Conservation (phyloP, 2,329 filamentous ascomycete genomes). For the Aureobasidium sp. region DNA sequence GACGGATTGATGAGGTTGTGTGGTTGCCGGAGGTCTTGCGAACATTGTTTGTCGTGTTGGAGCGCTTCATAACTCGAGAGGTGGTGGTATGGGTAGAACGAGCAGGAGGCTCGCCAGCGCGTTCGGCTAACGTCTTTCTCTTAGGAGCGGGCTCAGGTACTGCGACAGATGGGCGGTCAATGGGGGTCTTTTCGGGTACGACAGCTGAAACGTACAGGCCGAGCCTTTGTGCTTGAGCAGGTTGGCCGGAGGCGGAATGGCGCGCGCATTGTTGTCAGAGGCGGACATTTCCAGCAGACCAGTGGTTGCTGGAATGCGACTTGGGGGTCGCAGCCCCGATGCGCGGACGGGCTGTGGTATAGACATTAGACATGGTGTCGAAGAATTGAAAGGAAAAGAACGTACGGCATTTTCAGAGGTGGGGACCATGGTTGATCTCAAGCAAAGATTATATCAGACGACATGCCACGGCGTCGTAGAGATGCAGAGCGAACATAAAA, state of each 20-base stretch:
- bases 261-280: slow-evolving; percentile 48
- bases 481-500: not conserved
- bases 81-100: slow-evolving; percentile 1
- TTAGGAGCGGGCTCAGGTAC: slow-evolving; percentile 43
- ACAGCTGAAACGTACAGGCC: slow-evolving; percentile 33
- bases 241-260: slow-evolving; percentile 33
- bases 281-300: slow-evolving; percentile 45
- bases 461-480: not conserved
- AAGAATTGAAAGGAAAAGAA: not conserved
- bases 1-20: slow-evolving; percentile 10
- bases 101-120: slow-evolving; percentile 36
- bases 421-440: slow-evolving; percentile 5
- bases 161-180: slow-evolving; percentile 22
- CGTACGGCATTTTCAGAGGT: slow-evolving; percentile 8
- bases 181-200: slow-evolving; percentile 18
- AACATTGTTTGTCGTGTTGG: slow-evolving; percentile 15
- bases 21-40: slow-evolving; percentile 20
- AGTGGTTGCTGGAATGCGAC: slow-evolving; percentile 26
- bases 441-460: not conserved
- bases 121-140: slow-evolving; percentile 45
- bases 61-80: not conserved
- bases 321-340: slow-evolving; percentile 31
- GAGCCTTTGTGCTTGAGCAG: slow-evolving; percentile 46
- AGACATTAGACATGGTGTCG: not conserved
- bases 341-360: not conserved